Percentiles rank a stretch among this genome's conserved stretches.
Evolutionary conservation across 2,329 filamentous ascomycete species (phyloP).

Genomic region (Neonectria neomacrospora): DNA sequence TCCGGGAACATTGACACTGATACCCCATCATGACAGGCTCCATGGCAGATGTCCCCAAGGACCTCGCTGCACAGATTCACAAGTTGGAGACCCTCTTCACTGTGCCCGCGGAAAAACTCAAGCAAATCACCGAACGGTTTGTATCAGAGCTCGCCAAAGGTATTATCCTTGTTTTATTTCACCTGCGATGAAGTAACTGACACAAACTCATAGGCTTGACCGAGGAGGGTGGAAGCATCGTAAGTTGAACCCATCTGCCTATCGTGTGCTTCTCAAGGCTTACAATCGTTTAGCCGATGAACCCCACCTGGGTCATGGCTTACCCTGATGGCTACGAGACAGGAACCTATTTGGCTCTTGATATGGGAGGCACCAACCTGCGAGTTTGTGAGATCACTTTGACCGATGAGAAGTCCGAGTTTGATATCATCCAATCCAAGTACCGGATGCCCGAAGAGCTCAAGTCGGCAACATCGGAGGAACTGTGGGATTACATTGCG

Average conservation of each 20-base stretch:
- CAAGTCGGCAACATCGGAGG: constrained; percentile 83
- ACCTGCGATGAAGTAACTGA: constrained; percentile 22
- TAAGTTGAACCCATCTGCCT: constrained; percentile 59
- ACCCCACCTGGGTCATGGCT: constrained; percentile 94
- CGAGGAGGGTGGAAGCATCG: constrained; percentile 91
- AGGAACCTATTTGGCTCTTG: constrained; percentile 87
- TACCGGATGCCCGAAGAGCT: constrained; percentile 95
- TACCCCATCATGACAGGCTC: constrained; percentile 69
- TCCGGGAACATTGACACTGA: constrained; percentile 26
- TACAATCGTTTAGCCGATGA: constrained; percentile 80
- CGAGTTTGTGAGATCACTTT: constrained; percentile 94
- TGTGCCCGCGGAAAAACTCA: constrained; percentile 81
- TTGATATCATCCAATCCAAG: constrained; percentile 95
- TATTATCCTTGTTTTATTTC: constrained; percentile 46
- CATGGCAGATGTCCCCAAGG: constrained; percentile 89
- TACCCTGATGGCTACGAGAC: constrained; percentile 89
- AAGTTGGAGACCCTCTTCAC: constrained; percentile 86
- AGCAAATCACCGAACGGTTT: constrained; percentile 91
- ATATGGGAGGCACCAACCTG: constrained; percentile 96
- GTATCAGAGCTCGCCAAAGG: constrained; percentile 88
- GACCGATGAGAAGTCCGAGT: constrained; percentile 87
- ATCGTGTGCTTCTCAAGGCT: constrained; percentile 24
- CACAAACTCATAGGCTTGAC: constrained; percentile 70
- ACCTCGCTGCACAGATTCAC: constrained; percentile 82
- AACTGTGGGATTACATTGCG: constrained; percentile 95